These are phyloP conservation scores for Sphagnum contortum DNA, from an alignment of 225 moss, liverwort and hornwort species.

Conservation along the genomic window DNA sequence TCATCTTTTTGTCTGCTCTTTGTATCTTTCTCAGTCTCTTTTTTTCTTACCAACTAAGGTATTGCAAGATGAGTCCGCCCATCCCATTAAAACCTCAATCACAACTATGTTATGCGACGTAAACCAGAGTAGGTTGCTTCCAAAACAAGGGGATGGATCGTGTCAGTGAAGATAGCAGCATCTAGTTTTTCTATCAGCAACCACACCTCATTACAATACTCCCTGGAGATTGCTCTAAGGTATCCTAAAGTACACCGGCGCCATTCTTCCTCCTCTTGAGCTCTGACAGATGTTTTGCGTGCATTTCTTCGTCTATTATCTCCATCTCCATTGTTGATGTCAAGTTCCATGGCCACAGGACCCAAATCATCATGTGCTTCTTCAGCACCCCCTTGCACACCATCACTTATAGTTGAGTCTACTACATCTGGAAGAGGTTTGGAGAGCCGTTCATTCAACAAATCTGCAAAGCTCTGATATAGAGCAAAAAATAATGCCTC, in stretches of 20 bases:
- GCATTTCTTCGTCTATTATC: slow-evolving; percentile 29
- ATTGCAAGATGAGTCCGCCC: too few relatives aligned
- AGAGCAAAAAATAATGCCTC: slow-evolving; percentile 77
- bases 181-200: slow-evolving; percentile 70
- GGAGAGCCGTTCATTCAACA: slow-evolving; percentile 53
- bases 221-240: slow-evolving; percentile 63
- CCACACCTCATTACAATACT: slow-evolving; percentile 91
- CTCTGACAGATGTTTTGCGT: slow-evolving; percentile 15
- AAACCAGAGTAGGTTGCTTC: slow-evolving; percentile 68
- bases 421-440: slow-evolving; percentile 26
- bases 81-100: too few relatives aligned
- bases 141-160: slow-evolving; percentile 49
- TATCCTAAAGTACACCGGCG: slow-evolving; percentile 74
- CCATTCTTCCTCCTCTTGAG: slow-evolving; percentile 83
- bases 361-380: slow-evolving; percentile 33
- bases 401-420: slow-evolving; percentile 7
- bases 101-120: slow-evolving; percentile 41
- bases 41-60: too few relatives aligned
- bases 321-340: slow-evolving; percentile 27
- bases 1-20: too few relatives aligned
- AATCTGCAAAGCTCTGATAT: slow-evolving; percentile 65
- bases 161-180: slow-evolving; percentile 57
- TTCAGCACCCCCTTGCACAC: slow-evolving; percentile 17
- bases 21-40: too few relatives aligned
- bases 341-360: slow-evolving; percentile 27